phyloP scores from a whole-genome alignment of 2,329 filamentous ascomycete species.

The Hypomyces perniciosus region DNA sequence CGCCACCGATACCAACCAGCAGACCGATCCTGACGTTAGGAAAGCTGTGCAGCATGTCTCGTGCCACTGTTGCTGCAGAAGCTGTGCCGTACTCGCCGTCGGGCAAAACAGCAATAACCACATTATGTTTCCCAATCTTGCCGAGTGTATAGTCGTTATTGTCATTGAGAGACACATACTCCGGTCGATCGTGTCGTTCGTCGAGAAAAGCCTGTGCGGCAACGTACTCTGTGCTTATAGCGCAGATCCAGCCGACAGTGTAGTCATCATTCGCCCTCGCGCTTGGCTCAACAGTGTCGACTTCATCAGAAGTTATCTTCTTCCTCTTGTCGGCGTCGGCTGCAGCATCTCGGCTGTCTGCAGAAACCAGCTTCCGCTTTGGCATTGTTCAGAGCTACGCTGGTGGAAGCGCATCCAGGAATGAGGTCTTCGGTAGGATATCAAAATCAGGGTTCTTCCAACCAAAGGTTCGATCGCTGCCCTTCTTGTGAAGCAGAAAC shows the following conservation, averaged over 20 bases:
- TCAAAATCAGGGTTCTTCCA: too few relatives aligned
- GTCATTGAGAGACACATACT: constrained; percentile 21
- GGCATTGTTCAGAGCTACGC: too few relatives aligned
- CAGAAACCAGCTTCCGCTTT: too few relatives aligned
- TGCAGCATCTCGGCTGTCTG: too few relatives aligned
- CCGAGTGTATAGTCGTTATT: constrained; percentile 14
- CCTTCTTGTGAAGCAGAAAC: too few relatives aligned
- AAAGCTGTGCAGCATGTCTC: constrained; percentile 25
- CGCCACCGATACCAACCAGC: constrained; percentile 19
- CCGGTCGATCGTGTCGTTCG: constrained; percentile 17
- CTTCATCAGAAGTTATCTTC: too few relatives aligned
- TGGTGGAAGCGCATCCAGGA: too few relatives aligned
- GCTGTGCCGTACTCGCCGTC: constrained; percentile 11
- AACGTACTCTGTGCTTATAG: constrained; percentile 29
- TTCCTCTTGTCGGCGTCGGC: too few relatives aligned
- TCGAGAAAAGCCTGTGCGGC: constrained; percentile 35
- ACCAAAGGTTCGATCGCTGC: too few relatives aligned
- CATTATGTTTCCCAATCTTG: constrained; percentile 14
- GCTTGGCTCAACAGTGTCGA: too few relatives aligned
- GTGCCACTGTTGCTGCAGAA: constrained; percentile 19
- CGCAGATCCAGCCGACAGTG: constrained; percentile 41
- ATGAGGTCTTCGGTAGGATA: too few relatives aligned
- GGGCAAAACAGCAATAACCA: constrained; percentile 15
- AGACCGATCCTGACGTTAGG: constrained; percentile 22
- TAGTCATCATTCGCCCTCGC: constrained; percentile 19